Evolutionary conservation across 495 filamentous ascomycete species (phyloP).

Genomic region (Apodospora peruviana): DNA sequence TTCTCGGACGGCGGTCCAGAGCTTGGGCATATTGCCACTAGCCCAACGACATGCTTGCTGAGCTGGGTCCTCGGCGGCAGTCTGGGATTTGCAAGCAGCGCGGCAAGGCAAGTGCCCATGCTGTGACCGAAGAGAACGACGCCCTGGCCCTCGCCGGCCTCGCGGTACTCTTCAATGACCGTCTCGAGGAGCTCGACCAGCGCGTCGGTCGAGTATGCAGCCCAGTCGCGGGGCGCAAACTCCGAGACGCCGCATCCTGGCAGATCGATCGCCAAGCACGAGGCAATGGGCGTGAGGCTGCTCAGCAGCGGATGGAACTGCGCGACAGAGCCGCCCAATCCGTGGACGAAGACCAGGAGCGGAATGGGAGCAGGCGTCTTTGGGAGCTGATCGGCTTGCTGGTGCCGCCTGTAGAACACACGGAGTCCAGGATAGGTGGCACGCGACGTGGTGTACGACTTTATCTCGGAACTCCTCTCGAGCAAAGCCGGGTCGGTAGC

Average conservation of each 20-base stretch:
- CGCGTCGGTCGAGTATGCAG: conserved; percentile 71
- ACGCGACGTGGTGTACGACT: conserved; percentile 62
- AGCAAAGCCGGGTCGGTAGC: conserved; percentile 69
- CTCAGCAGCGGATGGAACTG: conserved; percentile 82
- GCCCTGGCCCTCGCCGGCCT: conserved; percentile 59
- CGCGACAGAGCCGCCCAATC: conserved; percentile 80
- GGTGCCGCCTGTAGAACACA: conserved; percentile 77
- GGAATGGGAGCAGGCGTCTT: conserved; percentile 67
- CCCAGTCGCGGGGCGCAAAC: conserved; percentile 65
- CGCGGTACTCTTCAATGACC: conserved; percentile 67
- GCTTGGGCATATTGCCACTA: conserved; percentile 75
- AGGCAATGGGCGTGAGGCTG: conserved; percentile 74
- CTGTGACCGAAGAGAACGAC: conserved; percentile 83
- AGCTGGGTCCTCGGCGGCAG: conserved; percentile 39
- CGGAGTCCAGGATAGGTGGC: conserved; percentile 73
- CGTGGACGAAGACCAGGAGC: conserved; percentile 84
- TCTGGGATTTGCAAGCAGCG: conserved; percentile 62
- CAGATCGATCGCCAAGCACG: conserved; percentile 86
- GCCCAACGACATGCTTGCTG: conserved; percentile 61
- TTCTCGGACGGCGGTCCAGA: conserved; percentile 54
- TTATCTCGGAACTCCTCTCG: conserved; percentile 66
- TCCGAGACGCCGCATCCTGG: conserved; percentile 80
- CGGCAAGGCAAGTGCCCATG: conserved; percentile 76
- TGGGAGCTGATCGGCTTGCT: conserved; percentile 72
- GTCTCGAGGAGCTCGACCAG: conserved; percentile 67